A percentile compares a stretch with the other conserved stretches of the same genome.
Evolutionary conservation across 768 basidiomycete genomes (phyloP).

Genomic region (Solioccasus polychromus): DNA sequence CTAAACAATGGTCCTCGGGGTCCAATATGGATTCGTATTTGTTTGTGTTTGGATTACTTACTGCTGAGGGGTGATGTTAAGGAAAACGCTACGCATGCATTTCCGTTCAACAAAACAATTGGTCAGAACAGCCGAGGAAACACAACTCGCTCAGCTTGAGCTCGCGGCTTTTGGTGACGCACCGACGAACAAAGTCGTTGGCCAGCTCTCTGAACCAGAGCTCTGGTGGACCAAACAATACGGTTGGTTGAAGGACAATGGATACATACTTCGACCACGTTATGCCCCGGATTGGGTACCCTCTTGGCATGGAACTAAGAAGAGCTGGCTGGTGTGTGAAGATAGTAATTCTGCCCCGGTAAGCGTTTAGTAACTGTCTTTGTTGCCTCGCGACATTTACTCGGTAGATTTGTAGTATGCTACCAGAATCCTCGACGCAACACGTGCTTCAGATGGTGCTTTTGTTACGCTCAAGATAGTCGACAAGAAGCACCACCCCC

Average conservation of each 20-base stretch:
- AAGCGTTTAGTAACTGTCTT: not conserved
- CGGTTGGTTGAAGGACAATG: slow-evolving; percentile 10
- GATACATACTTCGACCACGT: slow-evolving; percentile 18
- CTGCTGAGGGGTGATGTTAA: too few relatives aligned
- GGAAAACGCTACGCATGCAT: too few relatives aligned
- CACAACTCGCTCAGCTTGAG: not conserved
- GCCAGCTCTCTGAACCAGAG: slow-evolving; percentile 5
- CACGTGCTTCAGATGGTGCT: slow-evolving; percentile 25
- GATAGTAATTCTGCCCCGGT: not conserved
- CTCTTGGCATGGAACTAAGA: slow-evolving; percentile 15
- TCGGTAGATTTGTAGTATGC: slow-evolving; percentile 4
- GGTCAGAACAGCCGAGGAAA: not conserved
- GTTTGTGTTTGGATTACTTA: too few relatives aligned
- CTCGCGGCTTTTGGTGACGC: not conserved
- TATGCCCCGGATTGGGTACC: slow-evolving; percentile 21
- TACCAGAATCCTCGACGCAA: slow-evolving; percentile 27
- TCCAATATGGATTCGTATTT: slow-evolving; percentile 8
- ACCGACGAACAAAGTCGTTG: not conserved
- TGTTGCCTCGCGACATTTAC: slow-evolving; percentile 13
- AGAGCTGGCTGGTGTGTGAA: not conserved
- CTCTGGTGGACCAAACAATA: slow-evolving; percentile 15
- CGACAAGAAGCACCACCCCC: slow-evolving; percentile 9
- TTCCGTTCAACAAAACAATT: not conserved
- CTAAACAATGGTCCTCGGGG: slow-evolving; percentile 8
- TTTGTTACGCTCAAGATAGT: slow-evolving; percentile 32